phyloP scores from a whole-genome alignment of 768 basidiomycete genomes.

The Gyrodon lividus region DNA sequence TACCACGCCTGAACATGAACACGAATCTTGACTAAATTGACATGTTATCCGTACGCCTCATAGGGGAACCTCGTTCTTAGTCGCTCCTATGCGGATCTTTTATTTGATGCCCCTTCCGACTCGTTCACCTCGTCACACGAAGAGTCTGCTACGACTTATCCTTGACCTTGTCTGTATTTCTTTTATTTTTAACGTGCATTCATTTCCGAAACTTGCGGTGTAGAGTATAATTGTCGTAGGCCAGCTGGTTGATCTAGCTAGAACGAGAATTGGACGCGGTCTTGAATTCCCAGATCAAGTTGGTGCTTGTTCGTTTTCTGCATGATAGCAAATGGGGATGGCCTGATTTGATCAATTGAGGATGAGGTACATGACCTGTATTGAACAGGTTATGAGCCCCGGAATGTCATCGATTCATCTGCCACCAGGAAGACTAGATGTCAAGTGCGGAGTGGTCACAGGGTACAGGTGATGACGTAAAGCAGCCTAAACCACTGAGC shows the following conservation, averaged over 20 bases:
- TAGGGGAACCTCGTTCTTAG: neutral
- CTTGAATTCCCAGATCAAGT: too few species aligned
- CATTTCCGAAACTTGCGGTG: constrained; percentile 23
- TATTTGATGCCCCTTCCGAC: constrained; percentile 9
- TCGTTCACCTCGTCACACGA: constrained; percentile 7
- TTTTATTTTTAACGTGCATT: constrained; percentile 5
- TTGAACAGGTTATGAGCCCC: constrained; percentile 27
- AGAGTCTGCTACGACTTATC: constrained; percentile 4
- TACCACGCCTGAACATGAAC: constrained; percentile 13
- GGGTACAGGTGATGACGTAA: too few species aligned
- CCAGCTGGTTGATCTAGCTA: constrained; percentile 12
- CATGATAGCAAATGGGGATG: neutral
- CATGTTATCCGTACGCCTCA: constrained; percentile 15
- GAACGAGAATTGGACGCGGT: constrained; percentile 7
- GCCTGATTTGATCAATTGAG: constrained; percentile 8
- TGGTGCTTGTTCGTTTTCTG: too few species aligned
- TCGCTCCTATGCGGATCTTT: constrained; percentile 10
- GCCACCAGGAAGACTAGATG: constrained; percentile 15
- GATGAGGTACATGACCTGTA: constrained; percentile 11
- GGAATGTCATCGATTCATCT: constrained; percentile 12
- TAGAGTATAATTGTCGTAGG: constrained; percentile 6
- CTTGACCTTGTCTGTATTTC: constrained; percentile 11
- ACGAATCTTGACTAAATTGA: constrained; percentile 8
- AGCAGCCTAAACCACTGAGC: constrained; percentile 12
- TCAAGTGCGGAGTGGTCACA: too few species aligned